A percentile compares a stretch with the other conserved stretches of the same genome.
Conservation (phyloP, 1,284 basidiomycete genomes). For the Cutaneotrichosporon spelunceum region DNA sequence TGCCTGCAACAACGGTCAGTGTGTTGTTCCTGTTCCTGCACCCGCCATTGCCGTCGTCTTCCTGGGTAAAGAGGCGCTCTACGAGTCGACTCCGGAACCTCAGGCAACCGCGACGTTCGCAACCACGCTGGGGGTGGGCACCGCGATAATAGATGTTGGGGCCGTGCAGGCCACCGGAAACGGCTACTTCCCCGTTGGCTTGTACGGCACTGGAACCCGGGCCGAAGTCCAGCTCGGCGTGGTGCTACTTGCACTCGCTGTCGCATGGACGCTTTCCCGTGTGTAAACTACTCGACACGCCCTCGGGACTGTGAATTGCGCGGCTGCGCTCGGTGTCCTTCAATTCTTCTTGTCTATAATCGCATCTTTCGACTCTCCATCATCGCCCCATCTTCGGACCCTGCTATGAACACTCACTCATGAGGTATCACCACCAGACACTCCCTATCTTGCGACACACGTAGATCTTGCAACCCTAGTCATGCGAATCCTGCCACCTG, state of each 20-base stretch:
- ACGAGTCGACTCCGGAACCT: slow-evolving; percentile 48
- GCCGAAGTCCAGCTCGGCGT: neutral
- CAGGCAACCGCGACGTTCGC: slow-evolving; percentile 57
- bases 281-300: neutral
- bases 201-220: neutral
- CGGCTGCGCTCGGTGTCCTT: neutral
- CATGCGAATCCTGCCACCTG: neutral
- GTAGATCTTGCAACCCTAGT: neutral
- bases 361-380: neutral
- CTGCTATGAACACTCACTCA: neutral
- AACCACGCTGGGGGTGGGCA: slow-evolving; percentile 46
- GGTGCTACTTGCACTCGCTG: neutral
- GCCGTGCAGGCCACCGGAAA: neutral
- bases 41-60: slow-evolving; percentile 71
- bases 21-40: slow-evolving; percentile 63
- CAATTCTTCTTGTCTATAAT: neutral
- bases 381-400: neutral
- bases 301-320: neutral
- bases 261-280: neutral
- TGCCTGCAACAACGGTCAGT: slow-evolving; percentile 58
- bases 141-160: neutral
- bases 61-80: slow-evolving; percentile 56
- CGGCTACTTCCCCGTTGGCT: neutral
- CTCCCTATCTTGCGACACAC: neutral
- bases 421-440: neutral